Evolutionary conservation across 345 rosid genomes (phyloP), one percentile per base, ranked within the genome.

Genomic region (Salix arbutifolia): DNA sequence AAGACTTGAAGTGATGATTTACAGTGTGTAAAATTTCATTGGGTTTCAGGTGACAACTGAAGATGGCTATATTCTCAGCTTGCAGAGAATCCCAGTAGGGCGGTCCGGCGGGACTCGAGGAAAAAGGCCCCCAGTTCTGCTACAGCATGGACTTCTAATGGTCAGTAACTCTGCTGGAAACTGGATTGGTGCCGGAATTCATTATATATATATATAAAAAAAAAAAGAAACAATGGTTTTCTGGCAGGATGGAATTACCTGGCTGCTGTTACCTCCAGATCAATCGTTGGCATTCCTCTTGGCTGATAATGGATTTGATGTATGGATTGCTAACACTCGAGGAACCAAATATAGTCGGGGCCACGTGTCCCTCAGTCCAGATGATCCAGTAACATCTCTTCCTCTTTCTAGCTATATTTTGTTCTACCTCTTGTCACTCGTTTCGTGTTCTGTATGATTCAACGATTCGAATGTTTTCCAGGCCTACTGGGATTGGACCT

Each of bases 401-500:
- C 10, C 30, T 25, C 13, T 53, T 17, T 46, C 14, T 50, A 46
- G 53, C 64, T 12, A 44, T 44, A n/a, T 7, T 52, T 33, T 21
- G 3, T 21, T 30, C 50, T 37, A 18, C 67, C n/a, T 50, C 3
- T n/a, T n/a, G 4, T 40, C 61, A 21, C 7, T 13, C 2, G 4
- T 16, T 52, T 6, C 16, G 17, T 25, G 3, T 7, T 38, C 18
- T 11, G 14, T 14, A 5, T 25, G 14, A 61, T 28, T 50, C 19
- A 31, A n/a, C 4, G 26, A 64, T 31, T 66, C 74, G 13, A 21
- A 12, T 6, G 23, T 61, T 50, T 73, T 58, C 35, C 40, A 90
- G 94, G 85, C 82, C 4, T 88, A 71, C 35, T 88, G 94, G 90
- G 69, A 83, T 26, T 90, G 94, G 91, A 69, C 94, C 0, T 87